Evolutionary conservation across 495 filamentous ascomycete genomes (phyloP), one percentile per base, ranked within the genome.

Genomic region (Talaromyces wortmannii): DNA sequence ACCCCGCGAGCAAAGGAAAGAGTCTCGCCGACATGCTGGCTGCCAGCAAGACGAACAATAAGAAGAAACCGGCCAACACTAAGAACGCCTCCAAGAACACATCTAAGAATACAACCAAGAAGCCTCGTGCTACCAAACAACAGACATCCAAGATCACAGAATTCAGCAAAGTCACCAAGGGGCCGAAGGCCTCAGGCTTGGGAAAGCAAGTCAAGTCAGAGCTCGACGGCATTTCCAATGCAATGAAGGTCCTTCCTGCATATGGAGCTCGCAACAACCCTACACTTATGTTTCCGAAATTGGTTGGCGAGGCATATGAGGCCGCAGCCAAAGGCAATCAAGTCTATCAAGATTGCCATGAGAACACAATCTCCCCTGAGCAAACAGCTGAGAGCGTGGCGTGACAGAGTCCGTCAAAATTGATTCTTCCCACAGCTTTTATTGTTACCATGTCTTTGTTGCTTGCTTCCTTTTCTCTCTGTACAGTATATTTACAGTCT

Each of bases 151-250:
- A 63, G 7, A 69, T 77, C 57, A 73, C 68, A n/a, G 59, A 53
- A 13, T 67, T 67, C 62, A 70, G 61, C 60, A 67, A 66, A 31
- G 64, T 77, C 57, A 70, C 68, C 50, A 80, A 80, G 40, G 48
- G 8, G 40, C 47, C 8, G 57, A 63, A 53, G 51, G 4, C 23
- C 15, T 12, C 44, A 13, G 23, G 10, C 11, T 16, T 10, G 7
- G 31, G 4, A 5, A 51, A 51, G 17, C 49, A 51, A 40, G 29
- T 40, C 13, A 53, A 53, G 52, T 6, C 12, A 16, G 43, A n/a
- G 31, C 31, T 44, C 12, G 43, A 51, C 17, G 15, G 13, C 7
- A 32, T 31, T 10, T 31, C 12, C 49, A 51, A 51, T 6, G 16
- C 51, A 17, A 53, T 53, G 42, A 45, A 53, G 7, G 18, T 6